These are phyloP conservation scores for Sclerotiophoma versabilis DNA, from an alignment of 2,329 filamentous ascomycete genomes.

Conservation along the genomic window DNA sequence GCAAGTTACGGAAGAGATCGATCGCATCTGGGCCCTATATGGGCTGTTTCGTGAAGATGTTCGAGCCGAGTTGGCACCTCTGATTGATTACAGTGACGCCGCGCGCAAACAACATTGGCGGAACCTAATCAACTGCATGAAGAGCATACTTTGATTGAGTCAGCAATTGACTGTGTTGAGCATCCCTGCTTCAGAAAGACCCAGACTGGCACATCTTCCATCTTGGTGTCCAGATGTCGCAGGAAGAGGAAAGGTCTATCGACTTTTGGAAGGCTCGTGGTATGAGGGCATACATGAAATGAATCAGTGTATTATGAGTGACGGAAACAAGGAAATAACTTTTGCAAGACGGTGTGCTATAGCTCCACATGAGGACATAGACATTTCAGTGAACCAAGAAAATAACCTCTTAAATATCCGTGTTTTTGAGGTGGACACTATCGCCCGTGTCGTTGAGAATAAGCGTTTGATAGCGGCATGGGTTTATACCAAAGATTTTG, in stretches of 20 bases:
- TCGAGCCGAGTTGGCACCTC: neutral
- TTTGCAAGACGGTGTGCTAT: neutral
- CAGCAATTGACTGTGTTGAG: neutral
- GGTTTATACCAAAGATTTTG: neutral
- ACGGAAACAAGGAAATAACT: neutral
- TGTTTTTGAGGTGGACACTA: slow-evolving; percentile 5
- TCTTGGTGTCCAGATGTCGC: slow-evolving; percentile 10
- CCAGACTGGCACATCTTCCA: neutral
- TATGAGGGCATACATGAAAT: neutral
- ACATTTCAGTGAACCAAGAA: neutral
- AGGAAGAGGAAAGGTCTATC: neutral
- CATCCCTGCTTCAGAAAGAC: neutral
- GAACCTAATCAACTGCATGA: neutral
- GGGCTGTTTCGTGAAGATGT: neutral
- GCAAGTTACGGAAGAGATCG: neutral
- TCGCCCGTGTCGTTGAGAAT: neutral
- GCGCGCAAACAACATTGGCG: neutral
- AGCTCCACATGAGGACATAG: neutral
- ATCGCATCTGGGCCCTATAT: slow-evolving; percentile 7
- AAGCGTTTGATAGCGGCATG: neutral
- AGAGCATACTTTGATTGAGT: neutral
- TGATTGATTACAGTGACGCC: slow-evolving; percentile 2
- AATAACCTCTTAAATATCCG: neutral
- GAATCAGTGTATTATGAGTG: neutral
- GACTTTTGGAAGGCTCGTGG: no score